Evolutionary conservation across 495 filamentous ascomycete genomes (phyloP).

Genomic region (Glarea lozoyensis): DNA sequence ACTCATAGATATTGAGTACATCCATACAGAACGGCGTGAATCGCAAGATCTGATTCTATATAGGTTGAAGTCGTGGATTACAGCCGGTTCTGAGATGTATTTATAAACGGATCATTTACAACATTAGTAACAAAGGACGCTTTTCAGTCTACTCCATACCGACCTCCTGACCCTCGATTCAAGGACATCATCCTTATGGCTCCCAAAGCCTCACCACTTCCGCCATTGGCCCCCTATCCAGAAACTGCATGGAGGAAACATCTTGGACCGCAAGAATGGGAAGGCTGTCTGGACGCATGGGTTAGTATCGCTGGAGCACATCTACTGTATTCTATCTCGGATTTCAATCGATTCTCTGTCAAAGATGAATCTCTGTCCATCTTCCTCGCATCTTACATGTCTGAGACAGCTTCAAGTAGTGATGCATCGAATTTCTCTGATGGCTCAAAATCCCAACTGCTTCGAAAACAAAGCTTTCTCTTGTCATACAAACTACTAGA

Average conservation of each 20-base stretch:
- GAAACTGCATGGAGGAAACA: slow-evolving; percentile 54
- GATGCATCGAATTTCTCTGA: slow-evolving; percentile 18
- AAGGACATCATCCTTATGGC: slow-evolving; percentile 12
- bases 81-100: too few relatives aligned
- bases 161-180: too few relatives aligned
- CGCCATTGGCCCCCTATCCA: slow-evolving; percentile 68
- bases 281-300: slow-evolving; percentile 72
- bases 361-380: slow-evolving; percentile 45
- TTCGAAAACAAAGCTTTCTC: slow-evolving; percentile 56
- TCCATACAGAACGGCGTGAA: too few relatives aligned
- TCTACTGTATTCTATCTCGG: slow-evolving; percentile 44
- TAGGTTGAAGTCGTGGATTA: too few relatives aligned
- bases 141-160: too few relatives aligned
- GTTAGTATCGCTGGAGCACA: slow-evolving; percentile 52
- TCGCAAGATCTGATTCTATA: too few relatives aligned
- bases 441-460: slow-evolving; percentile 34
- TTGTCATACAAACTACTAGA: slow-evolving; percentile 43
- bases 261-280: slow-evolving; percentile 65
- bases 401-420: slow-evolving; percentile 7
- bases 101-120: too few relatives aligned
- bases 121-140: too few relatives aligned
- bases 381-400: slow-evolving; percentile 18
- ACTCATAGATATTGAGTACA: too few relatives aligned
- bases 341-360: slow-evolving; percentile 38
- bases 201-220: slow-evolving; percentile 30